Evolutionary conservation across 2,329 filamentous ascomycete genomes (phyloP), one percentile per base, ranked within the genome.

Genomic region (Thielaviopsis ethacetica): DNA sequence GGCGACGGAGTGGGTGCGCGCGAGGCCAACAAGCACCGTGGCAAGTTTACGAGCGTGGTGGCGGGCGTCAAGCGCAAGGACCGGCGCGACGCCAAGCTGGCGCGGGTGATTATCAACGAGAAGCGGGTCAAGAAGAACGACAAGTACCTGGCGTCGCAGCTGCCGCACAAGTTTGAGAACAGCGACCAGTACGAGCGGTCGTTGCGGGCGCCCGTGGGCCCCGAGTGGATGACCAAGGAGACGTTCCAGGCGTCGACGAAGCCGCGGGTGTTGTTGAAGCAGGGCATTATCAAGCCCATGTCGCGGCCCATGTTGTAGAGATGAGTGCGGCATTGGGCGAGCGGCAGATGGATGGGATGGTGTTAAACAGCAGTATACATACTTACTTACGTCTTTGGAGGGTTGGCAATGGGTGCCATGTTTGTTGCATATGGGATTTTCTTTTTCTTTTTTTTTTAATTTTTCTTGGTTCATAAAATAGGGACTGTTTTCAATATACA

Each of bases 221-320:
- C 86, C 17, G 91, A 98, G 71, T 98, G 91, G 91, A 83, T 84
- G 65, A 97, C 91, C n/a, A 96, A 95, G 79, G 83, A 89, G 74
- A 89, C 86, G 15, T 93, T 93, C 78, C 91, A 97, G 75, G 82
- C 86, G 65, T 81, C 81, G 62, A 95, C 87, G 61, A 95, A 91
- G 79, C 93, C 93, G 61, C 82, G 89, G 66, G 80, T 97, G 64
- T 76, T 97, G 70, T 75, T 95, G 70, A 96, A 95, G 76, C 88
- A 91, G 73, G 93, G 93, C 53, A 78, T 94, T 64, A 90, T 98
- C 71, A 80, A 82, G 66, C 87, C 93, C 49, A 88, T 98, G 80
- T 82, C 85, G 60, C 91, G 86, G 73, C 91, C 91, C 19, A 75
- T 68, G 56, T 65, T 67, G 60, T 74, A 70, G 41, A 34, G 51